phyloP scores from a whole-genome alignment of 129 eudicot genomes.

The Chrysanthemum seticuspe region DNA sequence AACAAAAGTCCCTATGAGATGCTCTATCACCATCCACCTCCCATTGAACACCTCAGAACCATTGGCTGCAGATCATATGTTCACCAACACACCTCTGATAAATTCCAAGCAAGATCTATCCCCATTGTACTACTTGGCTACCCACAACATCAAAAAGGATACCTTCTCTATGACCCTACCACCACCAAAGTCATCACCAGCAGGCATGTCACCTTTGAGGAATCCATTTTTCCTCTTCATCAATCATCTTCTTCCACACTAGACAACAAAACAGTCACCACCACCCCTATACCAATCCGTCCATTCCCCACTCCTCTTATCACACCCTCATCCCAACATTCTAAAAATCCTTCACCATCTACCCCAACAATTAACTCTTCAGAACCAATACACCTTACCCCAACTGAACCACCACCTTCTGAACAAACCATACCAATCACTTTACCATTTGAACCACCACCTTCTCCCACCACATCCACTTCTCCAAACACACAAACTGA shows the following conservation, averaged over 20 bases:
- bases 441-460: too few species aligned
- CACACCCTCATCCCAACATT: too few species aligned
- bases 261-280: not conserved
- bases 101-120: not conserved
- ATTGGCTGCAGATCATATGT: not conserved
- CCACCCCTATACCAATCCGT: not conserved
- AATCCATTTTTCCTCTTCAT: not conserved
- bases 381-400: too few species aligned
- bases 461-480: too few species aligned
- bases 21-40: not conserved
- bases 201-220: not conserved
- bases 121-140: not conserved
- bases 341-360: too few species aligned
- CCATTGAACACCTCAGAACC: not conserved
- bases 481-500: too few species aligned
- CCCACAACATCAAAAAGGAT: not conserved
- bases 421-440: too few species aligned
- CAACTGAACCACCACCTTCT: too few species aligned
- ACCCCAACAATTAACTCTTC: too few species aligned
- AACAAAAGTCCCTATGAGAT: too few species aligned
- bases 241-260: not conserved
- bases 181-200: not conserved
- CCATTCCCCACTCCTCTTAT: too few species aligned
- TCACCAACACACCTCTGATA: not conserved
- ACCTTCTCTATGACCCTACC: not conserved